Conservation (phyloP, 805 yeast species). For the Grigorovia yakushimaensis region DNA sequence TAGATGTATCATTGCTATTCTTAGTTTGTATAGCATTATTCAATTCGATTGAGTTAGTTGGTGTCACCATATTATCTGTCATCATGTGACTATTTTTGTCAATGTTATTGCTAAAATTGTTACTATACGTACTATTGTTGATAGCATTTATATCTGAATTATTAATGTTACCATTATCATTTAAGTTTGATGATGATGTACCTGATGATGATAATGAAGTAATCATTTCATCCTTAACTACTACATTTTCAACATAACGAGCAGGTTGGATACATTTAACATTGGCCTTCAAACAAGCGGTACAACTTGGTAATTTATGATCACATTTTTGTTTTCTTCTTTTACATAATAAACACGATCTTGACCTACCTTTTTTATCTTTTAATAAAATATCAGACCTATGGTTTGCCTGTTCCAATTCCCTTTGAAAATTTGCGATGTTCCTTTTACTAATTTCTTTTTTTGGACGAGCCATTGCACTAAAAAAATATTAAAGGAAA, state of each 20-base stretch:
- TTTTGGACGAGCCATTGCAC: conserved; percentile 29
- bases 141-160: not conserved
- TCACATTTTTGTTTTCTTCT: conserved; percentile 56
- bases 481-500: not conserved
- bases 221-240: conserved; percentile 21
- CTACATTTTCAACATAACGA: conserved; percentile 30
- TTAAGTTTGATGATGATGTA: not conserved
- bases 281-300: conserved; percentile 56
- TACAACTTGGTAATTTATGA: conserved; percentile 53
- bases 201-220: conserved; percentile 6
- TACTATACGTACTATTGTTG: conserved; percentile 1
- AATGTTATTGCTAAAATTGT: not conserved
- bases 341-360: conserved; percentile 47
- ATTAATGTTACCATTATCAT: no score
- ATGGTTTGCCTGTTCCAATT: conserved; percentile 26
- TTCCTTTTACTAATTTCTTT: conserved; percentile 27
- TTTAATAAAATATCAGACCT: conserved; percentile 20
- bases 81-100: not conserved
- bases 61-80: not conserved
- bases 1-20: not conserved
- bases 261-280: conserved; percentile 56
- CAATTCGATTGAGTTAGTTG: not conserved
- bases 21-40: not conserved
- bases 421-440: conserved; percentile 26
- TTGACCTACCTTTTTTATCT: conserved; percentile 47